Conservation (phyloP, 2,329 filamentous ascomycete species). For the Zarea fungicola region DNA sequence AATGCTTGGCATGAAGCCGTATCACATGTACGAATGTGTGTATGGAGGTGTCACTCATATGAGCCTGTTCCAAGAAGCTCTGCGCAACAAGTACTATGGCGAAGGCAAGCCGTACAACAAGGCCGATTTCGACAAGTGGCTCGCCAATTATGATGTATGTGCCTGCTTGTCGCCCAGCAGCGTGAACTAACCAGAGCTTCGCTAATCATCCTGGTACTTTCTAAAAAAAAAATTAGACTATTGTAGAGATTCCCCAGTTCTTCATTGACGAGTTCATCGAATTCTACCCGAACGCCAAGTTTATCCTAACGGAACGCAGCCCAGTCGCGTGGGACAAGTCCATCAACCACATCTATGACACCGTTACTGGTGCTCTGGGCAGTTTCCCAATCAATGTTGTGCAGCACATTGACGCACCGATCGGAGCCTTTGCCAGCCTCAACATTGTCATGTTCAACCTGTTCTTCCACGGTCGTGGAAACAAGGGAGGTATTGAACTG, state of each 20-base stretch:
- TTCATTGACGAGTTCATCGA: slow-evolving; percentile 26
- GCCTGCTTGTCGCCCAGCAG: not conserved
- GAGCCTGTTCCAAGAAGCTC: slow-evolving; percentile 25
- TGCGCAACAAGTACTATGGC: slow-evolving; percentile 24
- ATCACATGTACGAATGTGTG: slow-evolving; percentile 31
- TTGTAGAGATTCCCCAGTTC: slow-evolving; percentile 14
- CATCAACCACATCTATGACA: slow-evolving; percentile 23
- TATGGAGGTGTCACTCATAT: slow-evolving; percentile 18
- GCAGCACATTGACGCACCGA: slow-evolving; percentile 20
- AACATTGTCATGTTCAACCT: not conserved
- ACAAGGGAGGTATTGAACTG: not conserved
- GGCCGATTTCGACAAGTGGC: slow-evolving; percentile 36
- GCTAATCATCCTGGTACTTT: not conserved
- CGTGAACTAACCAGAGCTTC: not conserved
- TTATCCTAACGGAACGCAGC: slow-evolving; percentile 31
- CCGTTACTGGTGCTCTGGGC: not conserved
- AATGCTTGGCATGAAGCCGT: slow-evolving; percentile 30
- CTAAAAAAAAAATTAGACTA: not conserved
- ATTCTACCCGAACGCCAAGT: slow-evolving; percentile 31
- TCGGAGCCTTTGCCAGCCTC: not conserved
- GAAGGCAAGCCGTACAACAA: slow-evolving; percentile 27
- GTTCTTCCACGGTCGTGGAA: slow-evolving; percentile 5
- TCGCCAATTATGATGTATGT: slow-evolving; percentile 32
- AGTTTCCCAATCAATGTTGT: slow-evolving; percentile 23
- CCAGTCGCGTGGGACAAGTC: slow-evolving; percentile 30